Conservation (phyloP, 768 basidiomycete genomes). For the Tephrocybe sp. region DNA sequence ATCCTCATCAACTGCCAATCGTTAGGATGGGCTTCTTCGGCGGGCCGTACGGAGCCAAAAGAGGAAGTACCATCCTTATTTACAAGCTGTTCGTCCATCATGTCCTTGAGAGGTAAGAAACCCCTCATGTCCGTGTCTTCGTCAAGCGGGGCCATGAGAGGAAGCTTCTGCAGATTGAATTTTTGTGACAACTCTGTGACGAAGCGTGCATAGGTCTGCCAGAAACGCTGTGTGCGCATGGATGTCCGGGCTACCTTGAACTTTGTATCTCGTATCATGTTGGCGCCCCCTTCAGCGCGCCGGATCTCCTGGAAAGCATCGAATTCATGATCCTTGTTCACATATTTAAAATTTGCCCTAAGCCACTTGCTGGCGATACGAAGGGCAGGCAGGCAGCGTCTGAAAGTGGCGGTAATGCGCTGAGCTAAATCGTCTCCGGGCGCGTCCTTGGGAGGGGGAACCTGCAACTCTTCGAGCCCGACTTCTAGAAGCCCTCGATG, state of each 20-base stretch:
- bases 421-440: slow-evolving; percentile 67
- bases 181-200: slow-evolving; percentile 54
- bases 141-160: slow-evolving; percentile 67
- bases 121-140: slow-evolving; percentile 91
- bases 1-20: slow-evolving; percentile 96
- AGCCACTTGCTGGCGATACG: slow-evolving; percentile 92
- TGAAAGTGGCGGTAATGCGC: slow-evolving; percentile 81
- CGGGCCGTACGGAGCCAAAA: slow-evolving; percentile 20
- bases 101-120: slow-evolving; percentile 76
- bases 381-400: slow-evolving; percentile 83
- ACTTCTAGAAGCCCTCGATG: slow-evolving; percentile 64
- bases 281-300: slow-evolving; percentile 25
- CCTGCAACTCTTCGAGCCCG: slow-evolving; percentile 61
- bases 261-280: slow-evolving; percentile 28
- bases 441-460: slow-evolving; percentile 52
- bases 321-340: slow-evolving; percentile 47
- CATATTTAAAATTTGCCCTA: slow-evolving; percentile 68
- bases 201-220: slow-evolving; percentile 71
- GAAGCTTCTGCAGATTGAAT: slow-evolving; percentile 70
- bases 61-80: slow-evolving; percentile 23
- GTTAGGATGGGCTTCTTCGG: slow-evolving; percentile 72
- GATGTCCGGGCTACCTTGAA: slow-evolving; percentile 37
- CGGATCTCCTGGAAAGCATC: slow-evolving; percentile 31
- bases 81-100: slow-evolving; percentile 41
- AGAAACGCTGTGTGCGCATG: slow-evolving; percentile 54